Evolutionary conservation across 441 rosid species (phyloP).

Genomic region (Corymbia citriodora): DNA sequence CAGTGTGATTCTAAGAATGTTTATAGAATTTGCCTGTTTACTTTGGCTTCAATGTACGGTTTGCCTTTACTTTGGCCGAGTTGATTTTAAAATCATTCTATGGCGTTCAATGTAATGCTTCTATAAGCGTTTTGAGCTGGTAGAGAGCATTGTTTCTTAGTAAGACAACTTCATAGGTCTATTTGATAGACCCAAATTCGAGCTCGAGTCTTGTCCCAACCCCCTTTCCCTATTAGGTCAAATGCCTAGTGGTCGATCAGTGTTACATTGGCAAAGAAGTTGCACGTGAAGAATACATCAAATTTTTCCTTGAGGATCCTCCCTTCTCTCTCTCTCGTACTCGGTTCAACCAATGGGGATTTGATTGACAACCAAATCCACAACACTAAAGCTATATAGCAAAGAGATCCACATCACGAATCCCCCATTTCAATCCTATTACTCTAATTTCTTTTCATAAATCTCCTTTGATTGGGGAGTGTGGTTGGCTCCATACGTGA

Average conservation of each 20-base stretch:
- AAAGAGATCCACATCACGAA: accelerated
- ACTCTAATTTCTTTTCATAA: not conserved
- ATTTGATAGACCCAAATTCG: not conserved
- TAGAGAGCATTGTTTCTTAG: not conserved
- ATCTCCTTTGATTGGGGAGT: not conserved
- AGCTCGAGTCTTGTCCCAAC: not conserved
- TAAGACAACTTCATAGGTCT: not conserved
- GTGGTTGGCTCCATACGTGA: not conserved
- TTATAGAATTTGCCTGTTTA: not conserved
- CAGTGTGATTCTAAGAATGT: not conserved
- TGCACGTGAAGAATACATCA: not conserved
- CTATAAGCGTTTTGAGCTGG: not conserved
- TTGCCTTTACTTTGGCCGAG: not conserved
- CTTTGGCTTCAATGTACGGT: not conserved
- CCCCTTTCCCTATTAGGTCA: not conserved
- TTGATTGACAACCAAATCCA: not conserved
- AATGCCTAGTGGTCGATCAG: not conserved
- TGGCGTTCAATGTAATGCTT: not conserved
- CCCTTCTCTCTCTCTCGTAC: not conserved
- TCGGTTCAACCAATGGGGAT: not conserved
- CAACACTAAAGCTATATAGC: not conserved
- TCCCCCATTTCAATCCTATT: too few species aligned
- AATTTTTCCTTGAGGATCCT: not conserved
- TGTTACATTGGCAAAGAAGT: not conserved
- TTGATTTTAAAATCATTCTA: not conserved